These are phyloP conservation scores for Naganishia vaughanmartiniae DNA, from an alignment of 768 basidiomycete genomes.

Conservation along the genomic window DNA sequence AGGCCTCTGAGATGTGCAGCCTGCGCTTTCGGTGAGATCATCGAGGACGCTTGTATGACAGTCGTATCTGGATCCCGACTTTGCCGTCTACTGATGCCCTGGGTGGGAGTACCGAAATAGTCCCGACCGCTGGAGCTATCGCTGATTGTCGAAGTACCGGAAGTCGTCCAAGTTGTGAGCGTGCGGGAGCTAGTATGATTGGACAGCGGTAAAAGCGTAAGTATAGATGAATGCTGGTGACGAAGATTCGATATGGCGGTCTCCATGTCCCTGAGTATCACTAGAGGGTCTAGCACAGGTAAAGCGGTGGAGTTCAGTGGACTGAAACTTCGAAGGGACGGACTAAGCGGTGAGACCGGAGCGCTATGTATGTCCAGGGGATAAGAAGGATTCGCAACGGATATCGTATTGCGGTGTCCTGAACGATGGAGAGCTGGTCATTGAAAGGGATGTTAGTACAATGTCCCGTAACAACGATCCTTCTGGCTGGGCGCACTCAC, in stretches of 20 bases:
- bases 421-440: not conserved
- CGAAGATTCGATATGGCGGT: slow-evolving; percentile 19
- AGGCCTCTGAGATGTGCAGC: not conserved
- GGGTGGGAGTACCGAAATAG: slow-evolving; percentile 17
- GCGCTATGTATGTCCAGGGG: not conserved
- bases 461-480: not conserved
- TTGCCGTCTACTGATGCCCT: slow-evolving; percentile 7
- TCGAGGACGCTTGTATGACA: not conserved
- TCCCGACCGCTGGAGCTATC: slow-evolving; percentile 3
- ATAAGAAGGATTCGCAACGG: not conserved
- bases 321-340: not conserved
- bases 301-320: not conserved
- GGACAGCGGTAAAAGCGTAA: slow-evolving; percentile 25
- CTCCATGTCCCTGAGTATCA: slow-evolving; percentile 13
- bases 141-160: slow-evolving; percentile 9
- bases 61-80: not conserved
- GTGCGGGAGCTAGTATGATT: not conserved
- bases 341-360: slow-evolving; percentile 5
- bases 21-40: not conserved
- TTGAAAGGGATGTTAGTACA: too few relatives aligned
- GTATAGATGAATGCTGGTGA: slow-evolving; percentile 30
- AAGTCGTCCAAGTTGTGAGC: slow-evolving; percentile 12
- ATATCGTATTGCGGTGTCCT: slow-evolving; percentile 10
- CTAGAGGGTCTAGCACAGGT: slow-evolving; percentile 4
- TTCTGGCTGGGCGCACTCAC: slow-evolving; percentile 9